Conservation (phyloP, 2,329 filamentous ascomycete species). For the Trichoderma breve region DNA sequence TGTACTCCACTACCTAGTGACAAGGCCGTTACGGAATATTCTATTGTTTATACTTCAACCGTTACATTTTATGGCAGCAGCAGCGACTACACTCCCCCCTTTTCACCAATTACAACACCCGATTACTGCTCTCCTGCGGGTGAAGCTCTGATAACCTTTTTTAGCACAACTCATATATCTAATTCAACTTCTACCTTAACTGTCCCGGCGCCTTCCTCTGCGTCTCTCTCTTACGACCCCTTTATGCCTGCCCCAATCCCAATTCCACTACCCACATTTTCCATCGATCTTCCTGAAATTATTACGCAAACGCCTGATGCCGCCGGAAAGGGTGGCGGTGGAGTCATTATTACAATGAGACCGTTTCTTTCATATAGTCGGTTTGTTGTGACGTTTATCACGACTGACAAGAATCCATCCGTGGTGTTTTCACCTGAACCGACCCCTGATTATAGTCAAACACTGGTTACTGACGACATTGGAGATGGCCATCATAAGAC, state of each 20-base stretch:
- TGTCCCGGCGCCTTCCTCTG: not conserved
- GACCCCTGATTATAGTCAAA: conserved; percentile 40
- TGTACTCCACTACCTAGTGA: conserved; percentile 35
- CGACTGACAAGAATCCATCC: conserved; percentile 55
- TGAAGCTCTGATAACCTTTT: conserved; percentile 4
- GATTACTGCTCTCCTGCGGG: conserved; percentile 34
- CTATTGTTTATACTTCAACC: conserved; percentile 49
- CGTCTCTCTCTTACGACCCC: not conserved
- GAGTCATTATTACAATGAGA: conserved; percentile 6
- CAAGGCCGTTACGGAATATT: conserved; percentile 40
- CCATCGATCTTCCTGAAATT: not conserved
- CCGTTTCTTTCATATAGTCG: not conserved
- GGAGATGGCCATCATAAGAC: conserved; percentile 24
- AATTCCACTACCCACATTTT: not conserved
- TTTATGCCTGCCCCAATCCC: not conserved
- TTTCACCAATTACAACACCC: conserved; percentile 41
- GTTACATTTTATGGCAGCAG: conserved; percentile 48
- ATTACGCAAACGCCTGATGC: not conserved
- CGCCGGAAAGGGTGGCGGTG: not conserved
- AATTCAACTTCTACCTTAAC: conserved; percentile 12
- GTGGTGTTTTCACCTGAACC: conserved; percentile 43
- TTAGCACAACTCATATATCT: conserved; percentile 7
- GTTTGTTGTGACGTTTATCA: conserved; percentile 45
- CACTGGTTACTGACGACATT: conserved; percentile 12
- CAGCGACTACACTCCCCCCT: conserved; percentile 47